phyloP scores from a whole-genome alignment of 2,329 filamentous ascomycete species.

The Colletotrichum eremochloae region DNA sequence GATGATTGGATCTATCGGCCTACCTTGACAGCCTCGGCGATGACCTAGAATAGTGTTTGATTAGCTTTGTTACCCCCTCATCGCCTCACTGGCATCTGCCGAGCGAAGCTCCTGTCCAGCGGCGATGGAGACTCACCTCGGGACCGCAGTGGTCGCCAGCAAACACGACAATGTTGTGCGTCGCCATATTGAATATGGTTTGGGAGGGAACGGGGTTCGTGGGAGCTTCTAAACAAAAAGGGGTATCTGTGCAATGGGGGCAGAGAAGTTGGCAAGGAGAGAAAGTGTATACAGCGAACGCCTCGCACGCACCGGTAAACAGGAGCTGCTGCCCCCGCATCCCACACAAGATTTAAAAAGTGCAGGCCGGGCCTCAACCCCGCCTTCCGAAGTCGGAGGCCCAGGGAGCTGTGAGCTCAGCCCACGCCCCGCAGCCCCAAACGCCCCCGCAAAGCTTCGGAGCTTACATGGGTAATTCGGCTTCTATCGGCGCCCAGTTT shows the following conservation, averaged over 20 bases:
- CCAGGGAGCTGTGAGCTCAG: neutral
- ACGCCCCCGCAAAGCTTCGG: conserved; percentile 21
- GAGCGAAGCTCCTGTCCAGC: neutral
- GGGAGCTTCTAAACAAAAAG: conserved; percentile 11
- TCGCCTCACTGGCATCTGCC: conserved; percentile 24
- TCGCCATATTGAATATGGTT: conserved; percentile 67
- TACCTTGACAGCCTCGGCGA: conserved; percentile 89
- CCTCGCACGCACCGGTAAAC: neutral
- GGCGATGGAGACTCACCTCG: conserved; percentile 67
- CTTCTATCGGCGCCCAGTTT: conserved; percentile 33
- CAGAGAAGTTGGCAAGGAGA: conserved; percentile 5
- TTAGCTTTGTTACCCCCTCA: conserved; percentile 23
- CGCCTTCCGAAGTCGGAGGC: conserved; percentile 55
- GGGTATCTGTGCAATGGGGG: conserved; percentile 24
- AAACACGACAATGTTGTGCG: conserved; percentile 85
- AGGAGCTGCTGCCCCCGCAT: conserved; percentile 41
- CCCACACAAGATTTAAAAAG: conserved; percentile 41
- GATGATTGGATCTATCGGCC: conserved; percentile 30
- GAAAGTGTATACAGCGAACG: conserved; percentile 4
- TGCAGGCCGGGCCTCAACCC: conserved; percentile 49
- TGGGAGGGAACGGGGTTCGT: neutral
- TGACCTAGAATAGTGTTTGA: conserved; percentile 65
- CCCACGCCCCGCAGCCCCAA: conserved; percentile 14
- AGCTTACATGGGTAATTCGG: conserved; percentile 13
- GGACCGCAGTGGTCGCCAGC: conserved; percentile 88